A percentile compares a stretch with the other conserved stretches of the same genome.
phyloP scores from a whole-genome alignment of 2,329 filamentous ascomycete genomes.

The Apiospora koreana region DNA sequence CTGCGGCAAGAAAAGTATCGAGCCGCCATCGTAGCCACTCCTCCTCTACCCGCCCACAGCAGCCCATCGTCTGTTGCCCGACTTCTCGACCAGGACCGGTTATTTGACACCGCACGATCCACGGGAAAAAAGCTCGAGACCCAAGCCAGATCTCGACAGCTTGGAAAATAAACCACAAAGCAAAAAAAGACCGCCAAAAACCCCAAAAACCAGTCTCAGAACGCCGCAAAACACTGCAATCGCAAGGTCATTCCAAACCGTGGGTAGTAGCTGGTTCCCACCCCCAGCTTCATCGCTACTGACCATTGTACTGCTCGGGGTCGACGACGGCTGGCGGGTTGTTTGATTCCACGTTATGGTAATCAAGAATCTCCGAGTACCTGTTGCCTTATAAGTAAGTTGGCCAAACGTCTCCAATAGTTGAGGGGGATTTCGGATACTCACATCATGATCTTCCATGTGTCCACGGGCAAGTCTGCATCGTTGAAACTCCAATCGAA shows the following conservation, averaged over 20 bases:
- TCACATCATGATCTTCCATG: slow-evolving; percentile 99
- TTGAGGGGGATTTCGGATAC: slow-evolving; percentile 32
- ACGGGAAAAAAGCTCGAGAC: background rate
- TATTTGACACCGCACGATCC: slow-evolving; percentile 1
- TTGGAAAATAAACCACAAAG: slow-evolving; percentile 5
- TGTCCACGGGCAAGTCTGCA: slow-evolving; percentile 93
- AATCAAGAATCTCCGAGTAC: slow-evolving; percentile 99
- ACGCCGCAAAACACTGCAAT: slow-evolving; percentile 25
- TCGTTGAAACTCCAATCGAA: slow-evolving; percentile 99
- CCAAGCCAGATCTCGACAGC: background rate
- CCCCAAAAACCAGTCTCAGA: slow-evolving; percentile 12
- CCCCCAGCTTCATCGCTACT: slow-evolving; percentile 27
- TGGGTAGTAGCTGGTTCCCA: background rate
- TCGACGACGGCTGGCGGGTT: slow-evolving; percentile 42
- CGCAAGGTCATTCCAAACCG: slow-evolving; percentile 6
- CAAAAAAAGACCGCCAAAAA: slow-evolving; percentile 9
- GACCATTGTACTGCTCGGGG: slow-evolving; percentile 37
- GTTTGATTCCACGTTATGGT: slow-evolving; percentile 82
- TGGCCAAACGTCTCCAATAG: slow-evolving; percentile 9
- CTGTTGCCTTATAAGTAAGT: slow-evolving; percentile 48
- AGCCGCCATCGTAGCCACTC: background rate
- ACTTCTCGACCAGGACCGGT: background rate
- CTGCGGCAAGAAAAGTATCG: background rate
- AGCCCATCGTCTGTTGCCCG: background rate
- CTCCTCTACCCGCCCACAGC: background rate